Conservation (phyloP, 179 eudicot genomes). For the Carnegiea gigantea region DNA sequence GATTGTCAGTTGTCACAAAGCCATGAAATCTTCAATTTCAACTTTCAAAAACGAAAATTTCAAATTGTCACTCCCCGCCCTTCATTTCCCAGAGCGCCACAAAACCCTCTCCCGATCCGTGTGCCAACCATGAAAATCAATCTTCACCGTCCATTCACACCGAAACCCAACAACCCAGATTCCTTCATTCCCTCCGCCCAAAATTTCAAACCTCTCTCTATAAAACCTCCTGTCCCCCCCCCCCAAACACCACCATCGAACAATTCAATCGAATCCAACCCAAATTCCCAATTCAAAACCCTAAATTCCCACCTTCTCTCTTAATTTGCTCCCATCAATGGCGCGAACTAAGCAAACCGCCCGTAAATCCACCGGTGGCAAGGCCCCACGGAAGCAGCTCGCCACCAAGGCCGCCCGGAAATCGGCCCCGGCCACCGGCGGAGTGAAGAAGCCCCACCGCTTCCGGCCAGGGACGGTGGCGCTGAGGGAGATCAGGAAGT, state of each 20-base stretch:
- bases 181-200: neutral
- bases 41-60: slow-evolving; percentile 1
- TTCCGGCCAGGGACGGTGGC: slow-evolving; percentile 1
- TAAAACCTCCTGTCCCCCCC: neutral
- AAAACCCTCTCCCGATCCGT: neutral
- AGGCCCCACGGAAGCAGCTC: slow-evolving; percentile 9
- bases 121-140: neutral
- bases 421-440: slow-evolving; percentile 18
- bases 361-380: slow-evolving; percentile 7
- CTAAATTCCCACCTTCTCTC: neutral
- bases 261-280: neutral
- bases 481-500: slow-evolving; percentile 7
- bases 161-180: neutral
- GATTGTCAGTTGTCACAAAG: neutral
- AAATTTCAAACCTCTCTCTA: slow-evolving; percentile 7
- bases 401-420: slow-evolving; percentile 14
- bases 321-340: neutral
- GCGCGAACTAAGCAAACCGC: slow-evolving; percentile 8
- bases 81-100: neutral
- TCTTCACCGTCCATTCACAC: neutral
- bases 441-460: slow-evolving; percentile 17
- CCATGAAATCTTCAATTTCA: neutral
- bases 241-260: neutral
- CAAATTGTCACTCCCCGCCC: neutral
- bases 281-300: neutral